Base-by-base conservation (phyloP, 1,139 yeast genomes). In the Kodamaea suecica region DNA sequence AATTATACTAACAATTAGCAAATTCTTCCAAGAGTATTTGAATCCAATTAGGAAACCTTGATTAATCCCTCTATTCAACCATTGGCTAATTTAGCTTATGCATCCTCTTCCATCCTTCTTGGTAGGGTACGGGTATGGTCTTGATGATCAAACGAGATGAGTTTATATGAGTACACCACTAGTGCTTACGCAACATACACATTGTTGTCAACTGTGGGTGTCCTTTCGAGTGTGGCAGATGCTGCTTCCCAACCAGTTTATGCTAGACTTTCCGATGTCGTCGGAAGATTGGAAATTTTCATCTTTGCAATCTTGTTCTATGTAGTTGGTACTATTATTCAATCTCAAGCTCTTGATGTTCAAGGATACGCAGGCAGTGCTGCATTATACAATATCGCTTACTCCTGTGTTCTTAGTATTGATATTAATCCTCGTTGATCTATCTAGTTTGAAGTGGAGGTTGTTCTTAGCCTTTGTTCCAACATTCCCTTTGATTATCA, bases 121-220 rank as follows among this genome's bases (percentile, higher is more conserved):
- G 12, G 59, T 57, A 30, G 62, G 63, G 17, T 61, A 57, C 40
- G 53, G 54, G 27, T 61, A 61, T 38, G 55, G 60, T 17, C 49
- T 55, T 33, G 59, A 53, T 40, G 48, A 48, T 25, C 48, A 39
- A 26, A 38, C 47, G 20, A 45, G 57, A 37, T 45, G 41, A 27
- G 37, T 48, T 21, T 41, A 33, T 34, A 40, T 7, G 36, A 37
- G 8, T 53, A 45, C 33, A 59, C 57, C 23, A 51, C 56, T 33
- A 45, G 34, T 23, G 40, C 48, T n/a, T 50, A 48, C 38, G 27
- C 46, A 4, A 34, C 37, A 15, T 54, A 51, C 41, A 49, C 55
- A 2, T 44, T 52, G 27, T 42, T 39, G 31, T 40, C 57, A 12
- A 49, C 57, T 8, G 51, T 52, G 11, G 47, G 47, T 13, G 57